Evolutionary conservation across 768 basidiomycete species (phyloP).

Genomic region (Tricholoma sp.): DNA sequence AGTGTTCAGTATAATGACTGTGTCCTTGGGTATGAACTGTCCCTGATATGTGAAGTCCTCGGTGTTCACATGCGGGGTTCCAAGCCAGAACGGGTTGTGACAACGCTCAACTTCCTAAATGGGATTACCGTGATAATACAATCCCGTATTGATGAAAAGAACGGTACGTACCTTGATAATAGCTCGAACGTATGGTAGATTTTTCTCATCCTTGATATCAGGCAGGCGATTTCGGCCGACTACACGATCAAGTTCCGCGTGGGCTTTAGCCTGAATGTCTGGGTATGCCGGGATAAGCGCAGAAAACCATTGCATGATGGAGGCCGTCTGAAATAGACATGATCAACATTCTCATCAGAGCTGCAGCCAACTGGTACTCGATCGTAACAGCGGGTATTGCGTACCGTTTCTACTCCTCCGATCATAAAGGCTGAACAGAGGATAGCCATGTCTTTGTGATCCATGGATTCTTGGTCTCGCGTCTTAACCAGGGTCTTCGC

Average conservation of each 20-base stretch:
- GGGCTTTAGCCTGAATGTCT: conserved; percentile 14
- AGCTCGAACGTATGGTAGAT: conserved; percentile 16
- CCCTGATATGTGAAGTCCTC: conserved; percentile 4
- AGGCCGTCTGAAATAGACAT: background rate
- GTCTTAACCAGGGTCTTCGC: conserved; percentile 33
- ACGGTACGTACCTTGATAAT: conserved; percentile 5
- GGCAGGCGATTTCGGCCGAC: conserved; percentile 14
- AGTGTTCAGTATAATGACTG: conserved; percentile 34
- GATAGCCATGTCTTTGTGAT: conserved; percentile 34
- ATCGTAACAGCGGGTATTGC: background rate
- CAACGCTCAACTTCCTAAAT: conserved; percentile 1
- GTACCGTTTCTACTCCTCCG: conserved; percentile 39
- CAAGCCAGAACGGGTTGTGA: conserved; percentile 1
- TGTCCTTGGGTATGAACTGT: conserved; percentile 31
- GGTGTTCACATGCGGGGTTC: conserved; percentile 3
- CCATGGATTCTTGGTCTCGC: conserved; percentile 29
- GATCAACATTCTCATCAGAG: too few relatives aligned
- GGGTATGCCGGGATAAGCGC: conserved; percentile 10
- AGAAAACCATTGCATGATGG: conserved; percentile 17
- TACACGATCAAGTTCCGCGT: conserved; percentile 16
- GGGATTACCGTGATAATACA: background rate
- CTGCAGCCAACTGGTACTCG: too few relatives aligned
- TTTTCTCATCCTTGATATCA: conserved; percentile 10
- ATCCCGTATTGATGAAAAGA: background rate
- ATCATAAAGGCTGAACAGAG: conserved; percentile 39